Percentiles rank a stretch among this genome's conserved stretches.
These are phyloP conservation scores for Phytophthora uliginosa DNA, from an alignment of 352 stramenopile species.

Conservation along the genomic window DNA sequence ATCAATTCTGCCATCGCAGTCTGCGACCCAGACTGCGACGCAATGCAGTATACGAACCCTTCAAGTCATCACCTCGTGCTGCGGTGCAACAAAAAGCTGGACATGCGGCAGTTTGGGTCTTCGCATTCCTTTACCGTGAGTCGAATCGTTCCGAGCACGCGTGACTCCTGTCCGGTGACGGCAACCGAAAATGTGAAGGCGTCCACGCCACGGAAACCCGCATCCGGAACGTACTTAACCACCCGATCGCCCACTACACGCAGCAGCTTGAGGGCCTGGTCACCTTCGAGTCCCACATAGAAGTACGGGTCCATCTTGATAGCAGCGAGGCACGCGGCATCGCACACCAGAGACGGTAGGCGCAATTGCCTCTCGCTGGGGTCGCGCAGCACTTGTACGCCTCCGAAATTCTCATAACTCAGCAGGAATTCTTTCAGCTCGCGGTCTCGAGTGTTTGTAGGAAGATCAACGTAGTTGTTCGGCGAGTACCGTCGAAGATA, in stretches of 20 bases:
- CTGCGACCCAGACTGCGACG: background rate
- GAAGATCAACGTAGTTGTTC: constrained; percentile 54
- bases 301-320: constrained; percentile 72
- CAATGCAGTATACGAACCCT: background rate
- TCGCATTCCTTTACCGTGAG: constrained; percentile 67
- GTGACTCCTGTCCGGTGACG: constrained; percentile 52
- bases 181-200: constrained; percentile 70
- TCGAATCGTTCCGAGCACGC: constrained; percentile 63
- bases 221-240: constrained; percentile 70
- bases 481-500: constrained; percentile 67
- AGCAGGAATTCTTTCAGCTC: constrained; percentile 61
- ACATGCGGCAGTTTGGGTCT: constrained; percentile 49
- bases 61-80: constrained; percentile 21
- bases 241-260: constrained; percentile 49
- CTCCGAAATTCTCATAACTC: constrained; percentile 51
- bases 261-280: constrained; percentile 60
- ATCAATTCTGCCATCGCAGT: background rate
- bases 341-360: constrained; percentile 60
- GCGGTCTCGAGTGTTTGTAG: constrained; percentile 44
- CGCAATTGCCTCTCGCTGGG: constrained; percentile 63
- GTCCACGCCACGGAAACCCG: constrained; percentile 60
- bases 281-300: constrained; percentile 51
- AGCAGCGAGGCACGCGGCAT: constrained; percentile 50
- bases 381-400: constrained; percentile 62
- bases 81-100: constrained; percentile 37